Evolutionary conservation across 1,284 basidiomycete species (phyloP).

Genomic region (Ganoderma multipileum): DNA sequence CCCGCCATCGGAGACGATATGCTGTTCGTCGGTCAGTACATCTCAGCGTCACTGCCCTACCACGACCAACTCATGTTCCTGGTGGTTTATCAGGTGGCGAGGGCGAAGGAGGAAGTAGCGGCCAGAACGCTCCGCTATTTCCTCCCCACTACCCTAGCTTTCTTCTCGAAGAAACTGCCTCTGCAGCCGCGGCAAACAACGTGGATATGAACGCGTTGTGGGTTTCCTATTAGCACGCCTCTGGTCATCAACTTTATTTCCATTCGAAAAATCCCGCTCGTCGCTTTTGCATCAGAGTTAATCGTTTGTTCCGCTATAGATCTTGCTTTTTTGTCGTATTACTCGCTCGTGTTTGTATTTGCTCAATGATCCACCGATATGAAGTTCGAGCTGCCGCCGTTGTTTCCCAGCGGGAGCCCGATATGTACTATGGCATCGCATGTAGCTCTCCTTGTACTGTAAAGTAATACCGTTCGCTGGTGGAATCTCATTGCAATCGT

Average conservation of each 20-base stretch:
- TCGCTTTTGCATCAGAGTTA: neutral
- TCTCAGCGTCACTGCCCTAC: neutral
- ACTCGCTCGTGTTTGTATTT: neutral
- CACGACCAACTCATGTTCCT: neutral
- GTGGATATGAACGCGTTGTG: neutral
- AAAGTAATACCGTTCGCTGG: neutral
- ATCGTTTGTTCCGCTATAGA: neutral
- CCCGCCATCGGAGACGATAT: neutral
- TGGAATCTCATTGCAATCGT: no score
- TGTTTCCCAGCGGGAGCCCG: neutral
- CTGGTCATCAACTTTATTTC: neutral
- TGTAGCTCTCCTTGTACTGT: neutral
- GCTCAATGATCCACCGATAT: neutral
- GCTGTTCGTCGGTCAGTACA: neutral
- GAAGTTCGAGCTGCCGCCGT: neutral
- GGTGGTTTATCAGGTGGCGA: neutral
- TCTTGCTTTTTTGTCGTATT: neutral
- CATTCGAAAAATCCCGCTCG: neutral
- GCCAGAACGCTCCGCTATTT: neutral
- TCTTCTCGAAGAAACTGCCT: neutral
- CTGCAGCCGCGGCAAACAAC: neutral
- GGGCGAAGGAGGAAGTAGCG: neutral
- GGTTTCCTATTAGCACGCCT: neutral
- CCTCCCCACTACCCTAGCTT: neutral
- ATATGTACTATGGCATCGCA: neutral